phyloP scores from a whole-genome alignment of 352 stramenopile genomes.

The Thraustochytrium aureum region DNA sequence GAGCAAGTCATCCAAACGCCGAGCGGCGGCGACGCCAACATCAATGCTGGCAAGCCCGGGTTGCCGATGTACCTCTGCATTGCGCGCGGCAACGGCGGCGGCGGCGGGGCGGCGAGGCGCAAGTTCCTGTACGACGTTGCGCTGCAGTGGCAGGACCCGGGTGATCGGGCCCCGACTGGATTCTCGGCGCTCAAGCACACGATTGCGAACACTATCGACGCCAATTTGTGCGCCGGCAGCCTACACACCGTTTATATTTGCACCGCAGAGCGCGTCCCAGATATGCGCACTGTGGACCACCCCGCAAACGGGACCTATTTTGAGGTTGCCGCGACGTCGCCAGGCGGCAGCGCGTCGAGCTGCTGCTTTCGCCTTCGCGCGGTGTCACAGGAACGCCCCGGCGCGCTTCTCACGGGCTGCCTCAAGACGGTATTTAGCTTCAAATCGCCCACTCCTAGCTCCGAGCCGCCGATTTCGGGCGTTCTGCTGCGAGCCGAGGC shows the following conservation, averaged over 20 bases:
- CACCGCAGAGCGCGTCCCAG: neutral
- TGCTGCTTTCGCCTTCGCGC: conserved; percentile 34
- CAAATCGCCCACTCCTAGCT: neutral
- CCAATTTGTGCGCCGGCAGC: neutral
- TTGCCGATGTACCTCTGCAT: conserved; percentile 33
- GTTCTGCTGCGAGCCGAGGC: neutral
- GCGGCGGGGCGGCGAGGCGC: neutral
- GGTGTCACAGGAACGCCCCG: neutral
- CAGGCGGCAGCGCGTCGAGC: no score
- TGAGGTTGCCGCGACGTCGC: neutral
- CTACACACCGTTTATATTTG: conserved; percentile 29
- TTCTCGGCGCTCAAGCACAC: conserved; percentile 2
- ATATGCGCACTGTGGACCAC: neutral
- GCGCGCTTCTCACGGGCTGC: neutral
- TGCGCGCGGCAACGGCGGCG: neutral
- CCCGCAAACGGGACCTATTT: neutral
- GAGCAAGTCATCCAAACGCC: neutral
- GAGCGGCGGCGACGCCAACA: conserved; percentile 24
- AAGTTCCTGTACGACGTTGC: neutral
- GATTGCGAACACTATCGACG: neutral
- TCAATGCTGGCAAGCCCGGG: conserved; percentile 4
- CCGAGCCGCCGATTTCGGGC: neutral
- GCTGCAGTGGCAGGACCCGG: conserved; percentile 29
- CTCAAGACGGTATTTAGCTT: neutral
- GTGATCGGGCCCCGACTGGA: neutral